These are phyloP conservation scores for Pestalotiopsis sp. DNA, from an alignment of 2,329 filamentous ascomycete species.

Conservation along the genomic window DNA sequence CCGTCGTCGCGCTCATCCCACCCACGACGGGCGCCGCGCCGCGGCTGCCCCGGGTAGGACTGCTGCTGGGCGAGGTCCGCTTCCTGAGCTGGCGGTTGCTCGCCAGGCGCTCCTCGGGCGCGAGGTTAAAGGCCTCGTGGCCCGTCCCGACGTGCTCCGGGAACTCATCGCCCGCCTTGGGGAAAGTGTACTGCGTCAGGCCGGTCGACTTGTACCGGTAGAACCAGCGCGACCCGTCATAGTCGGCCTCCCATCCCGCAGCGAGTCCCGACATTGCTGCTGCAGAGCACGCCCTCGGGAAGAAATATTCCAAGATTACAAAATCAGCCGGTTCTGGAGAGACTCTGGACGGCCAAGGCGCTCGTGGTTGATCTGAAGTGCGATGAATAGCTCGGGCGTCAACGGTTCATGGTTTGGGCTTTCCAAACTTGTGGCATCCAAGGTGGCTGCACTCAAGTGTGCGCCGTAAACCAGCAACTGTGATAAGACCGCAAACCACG, in stretches of 20 bases:
- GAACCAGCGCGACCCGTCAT: conserved; percentile 58
- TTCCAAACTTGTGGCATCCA: too few relatives aligned
- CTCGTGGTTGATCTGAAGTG: too few relatives aligned
- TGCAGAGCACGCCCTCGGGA: neutral
- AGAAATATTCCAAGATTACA: too few relatives aligned
- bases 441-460: too few relatives aligned
- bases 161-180: conserved; percentile 58
- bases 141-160: conserved; percentile 47
- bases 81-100: conserved; percentile 50
- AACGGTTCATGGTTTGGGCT: too few relatives aligned
- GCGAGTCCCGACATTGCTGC: conserved; percentile 44
- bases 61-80: conserved; percentile 23
- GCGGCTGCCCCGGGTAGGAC: neutral
- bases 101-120: conserved; percentile 53
- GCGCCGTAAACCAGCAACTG: too few relatives aligned
- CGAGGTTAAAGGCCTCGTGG: conserved; percentile 37
- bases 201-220: conserved; percentile 57
- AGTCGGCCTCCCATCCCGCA: conserved; percentile 57
- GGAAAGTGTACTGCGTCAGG: conserved; percentile 56
- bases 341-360: too few relatives aligned
- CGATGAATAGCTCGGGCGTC: too few relatives aligned
- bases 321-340: too few relatives aligned
- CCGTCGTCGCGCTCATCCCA: conserved; percentile 32
- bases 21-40: conserved; percentile 25
- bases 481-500: too few relatives aligned